These are phyloP conservation scores for Bonia amplexicaulis DNA, from an alignment of 176 grass and related monocot genomes.

Conservation along the genomic window DNA sequence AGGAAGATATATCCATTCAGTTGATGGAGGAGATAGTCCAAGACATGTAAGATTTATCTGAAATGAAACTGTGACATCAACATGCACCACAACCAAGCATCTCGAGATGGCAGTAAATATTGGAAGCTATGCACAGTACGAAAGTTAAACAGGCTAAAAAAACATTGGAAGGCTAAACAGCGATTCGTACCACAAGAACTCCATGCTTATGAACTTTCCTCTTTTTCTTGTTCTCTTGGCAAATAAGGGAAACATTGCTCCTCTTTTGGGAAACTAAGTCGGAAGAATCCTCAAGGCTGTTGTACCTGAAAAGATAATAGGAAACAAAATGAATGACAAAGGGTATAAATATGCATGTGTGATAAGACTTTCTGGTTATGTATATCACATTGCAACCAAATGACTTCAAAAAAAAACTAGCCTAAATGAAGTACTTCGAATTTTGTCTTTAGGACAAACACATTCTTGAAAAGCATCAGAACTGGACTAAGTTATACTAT, in stretches of 20 bases:
- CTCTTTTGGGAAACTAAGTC: slow-evolving; percentile 53
- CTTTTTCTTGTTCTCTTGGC: slow-evolving; percentile 51
- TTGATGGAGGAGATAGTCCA: not conserved
- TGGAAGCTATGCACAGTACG: not conserved
- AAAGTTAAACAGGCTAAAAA: slow-evolving; percentile 6
- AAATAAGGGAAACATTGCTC: slow-evolving; percentile 38
- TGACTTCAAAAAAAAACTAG: not conserved
- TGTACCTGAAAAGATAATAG: slow-evolving; percentile 45
- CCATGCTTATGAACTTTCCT: slow-evolving; percentile 44
- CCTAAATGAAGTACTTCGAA: not conserved
- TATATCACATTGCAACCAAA: not conserved
- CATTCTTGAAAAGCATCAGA: not conserved
- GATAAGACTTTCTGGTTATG: not conserved
- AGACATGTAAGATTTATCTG: not conserved
- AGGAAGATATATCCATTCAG: not conserved
- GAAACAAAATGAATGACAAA: slow-evolving; percentile 4
- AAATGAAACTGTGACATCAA: not conserved
- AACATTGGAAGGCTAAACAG: not conserved
- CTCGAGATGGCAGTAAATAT: not conserved
- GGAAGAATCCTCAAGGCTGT: slow-evolving; percentile 38
- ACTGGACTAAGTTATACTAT: not conserved
- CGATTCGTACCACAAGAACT: slow-evolving; percentile 29
- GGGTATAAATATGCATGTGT: not conserved
- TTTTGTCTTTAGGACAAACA: slow-evolving; percentile 1
- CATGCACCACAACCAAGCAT: not conserved